Evolutionary conservation across 129 eudicot genomes (phyloP).

Genomic region (Cynara cardunculus): DNA sequence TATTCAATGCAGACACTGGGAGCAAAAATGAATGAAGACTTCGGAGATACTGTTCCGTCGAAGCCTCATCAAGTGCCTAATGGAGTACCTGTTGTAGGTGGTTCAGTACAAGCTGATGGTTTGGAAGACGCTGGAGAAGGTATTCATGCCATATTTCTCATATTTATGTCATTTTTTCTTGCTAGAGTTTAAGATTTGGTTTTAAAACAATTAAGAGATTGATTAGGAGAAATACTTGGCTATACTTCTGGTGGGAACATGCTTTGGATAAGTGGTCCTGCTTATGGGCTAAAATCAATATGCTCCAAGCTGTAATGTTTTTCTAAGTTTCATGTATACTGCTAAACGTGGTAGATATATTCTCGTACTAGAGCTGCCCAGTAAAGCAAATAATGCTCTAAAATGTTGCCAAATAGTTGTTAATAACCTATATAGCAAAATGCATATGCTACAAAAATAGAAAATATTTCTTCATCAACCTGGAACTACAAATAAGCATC

Average conservation of each 20-base stretch:
- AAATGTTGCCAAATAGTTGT: neutral
- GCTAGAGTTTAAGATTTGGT: neutral
- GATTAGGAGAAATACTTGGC: neutral
- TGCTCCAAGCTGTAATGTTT: too few relatives aligned
- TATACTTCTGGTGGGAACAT: neutral
- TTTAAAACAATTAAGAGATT: neutral
- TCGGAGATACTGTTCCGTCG: slow-evolving; percentile 84
- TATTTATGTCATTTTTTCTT: neutral
- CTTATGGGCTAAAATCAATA: neutral
- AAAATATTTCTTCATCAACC: neutral
- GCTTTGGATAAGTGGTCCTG: neutral
- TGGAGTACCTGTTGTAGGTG: slow-evolving; percentile 26
- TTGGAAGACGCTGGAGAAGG: slow-evolving; percentile 58
- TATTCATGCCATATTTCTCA: slow-evolving; percentile 18
- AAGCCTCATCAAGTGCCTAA: slow-evolving; percentile 44
- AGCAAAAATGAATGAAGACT: slow-evolving; percentile 48
- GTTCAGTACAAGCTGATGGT: slow-evolving; percentile 32
- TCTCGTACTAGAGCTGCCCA: neutral
- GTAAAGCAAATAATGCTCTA: neutral
- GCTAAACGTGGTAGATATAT: neutral
- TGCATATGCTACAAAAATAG: neutral
- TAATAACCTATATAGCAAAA: neutral
- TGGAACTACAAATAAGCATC: neutral
- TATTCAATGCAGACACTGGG: slow-evolving; percentile 42
- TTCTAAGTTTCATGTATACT: neutral